Base-by-base conservation (phyloP, 495 filamentous ascomycete species). In the Hyaloscypha hepaticicola region DNA sequence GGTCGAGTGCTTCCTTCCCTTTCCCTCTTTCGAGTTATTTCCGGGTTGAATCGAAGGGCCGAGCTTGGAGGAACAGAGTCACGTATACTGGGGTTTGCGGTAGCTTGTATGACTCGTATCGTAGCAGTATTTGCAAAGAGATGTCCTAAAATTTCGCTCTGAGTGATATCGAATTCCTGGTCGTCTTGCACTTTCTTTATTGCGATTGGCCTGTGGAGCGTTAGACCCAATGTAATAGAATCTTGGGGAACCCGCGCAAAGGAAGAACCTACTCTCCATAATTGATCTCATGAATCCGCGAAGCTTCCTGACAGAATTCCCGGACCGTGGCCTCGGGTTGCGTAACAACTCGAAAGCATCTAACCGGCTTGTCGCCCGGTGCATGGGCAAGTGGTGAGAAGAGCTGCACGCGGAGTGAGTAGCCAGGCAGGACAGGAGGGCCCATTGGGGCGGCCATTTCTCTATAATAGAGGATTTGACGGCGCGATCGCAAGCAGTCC, bases 111-210 rank as follows among this genome's bases (percentile, higher is more conserved):
- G 11, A 72, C 50, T 34, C 67, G 64, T 9, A 72, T 64, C 0
- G 63, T 67, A 31, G 51, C 58, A 0, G 29, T 60, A 55, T 52
- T 63, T 29, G 21, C 26, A 33, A 72, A 72, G 11, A 72, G 25
- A 49, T 50, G 61, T 3, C 67, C 70, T 21, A 72, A 14, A n/a
- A 66, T 48, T 31, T 72, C 67, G 26, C 27, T 63, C 26, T 67
- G 67, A 1, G 70, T 69, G 24, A 72, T 45, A 51, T 72, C 70
- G 29, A 72, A 72, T 49, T 55, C 67, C 34, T 68, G 58, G 22
- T 72, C 70, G 58, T 72, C 70, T 50, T 72, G 70, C n/a, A 66
- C 66, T 31, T 66, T 68, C 58, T 72, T 72, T 52, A 72, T 69
- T 4, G 60, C 60, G 53, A 72, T 26, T 25, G 64, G 61, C 49